Conservation (phyloP, 1,284 basidiomycete species). For the Apiotrichum siamense region DNA sequence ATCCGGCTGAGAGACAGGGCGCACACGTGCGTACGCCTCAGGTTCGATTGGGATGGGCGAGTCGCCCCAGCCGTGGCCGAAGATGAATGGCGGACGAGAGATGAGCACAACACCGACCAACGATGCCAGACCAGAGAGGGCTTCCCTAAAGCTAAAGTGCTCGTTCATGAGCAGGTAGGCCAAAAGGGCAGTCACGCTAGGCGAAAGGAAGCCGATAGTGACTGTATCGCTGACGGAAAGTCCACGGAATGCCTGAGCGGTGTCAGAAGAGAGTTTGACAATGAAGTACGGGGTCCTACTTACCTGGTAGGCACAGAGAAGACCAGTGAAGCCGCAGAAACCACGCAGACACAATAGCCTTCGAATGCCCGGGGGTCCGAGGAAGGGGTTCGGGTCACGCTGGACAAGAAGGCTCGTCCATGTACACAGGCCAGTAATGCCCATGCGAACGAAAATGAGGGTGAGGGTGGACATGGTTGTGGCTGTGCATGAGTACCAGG, state of each 20-base stretch:
- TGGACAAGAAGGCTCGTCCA: conserved; percentile 50
- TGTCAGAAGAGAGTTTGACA: not conserved
- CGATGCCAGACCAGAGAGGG: conserved; percentile 59
- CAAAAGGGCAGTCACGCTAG: conserved; percentile 62
- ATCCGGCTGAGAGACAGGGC: not conserved
- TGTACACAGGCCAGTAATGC: conserved; percentile 51
- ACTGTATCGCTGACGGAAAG: conserved; percentile 68
- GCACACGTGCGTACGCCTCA: conserved; percentile 55
- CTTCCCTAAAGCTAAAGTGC: conserved; percentile 56
- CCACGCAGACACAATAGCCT: conserved; percentile 57
- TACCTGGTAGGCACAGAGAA: conserved; percentile 50
- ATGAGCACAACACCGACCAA: conserved; percentile 61
- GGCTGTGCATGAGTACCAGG: conserved; percentile 2
- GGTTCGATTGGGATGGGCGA: conserved; percentile 52
- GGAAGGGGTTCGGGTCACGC: conserved; percentile 58
- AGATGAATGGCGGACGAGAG: conserved; percentile 58
- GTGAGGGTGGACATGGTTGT: conserved; percentile 32
- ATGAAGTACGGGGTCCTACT: not conserved
- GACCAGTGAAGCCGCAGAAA: conserved; percentile 52
- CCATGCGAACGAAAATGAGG: conserved; percentile 39
- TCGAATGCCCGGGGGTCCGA: conserved; percentile 64
- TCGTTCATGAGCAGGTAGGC: conserved; percentile 66
- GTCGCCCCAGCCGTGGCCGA: conserved; percentile 42
- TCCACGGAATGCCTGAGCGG: conserved; percentile 57
- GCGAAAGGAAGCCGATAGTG: conserved; percentile 68